These are phyloP conservation scores for Sclerotinia borealis DNA, from an alignment of 2,329 filamentous ascomycete species.

Conservation along the genomic window DNA sequence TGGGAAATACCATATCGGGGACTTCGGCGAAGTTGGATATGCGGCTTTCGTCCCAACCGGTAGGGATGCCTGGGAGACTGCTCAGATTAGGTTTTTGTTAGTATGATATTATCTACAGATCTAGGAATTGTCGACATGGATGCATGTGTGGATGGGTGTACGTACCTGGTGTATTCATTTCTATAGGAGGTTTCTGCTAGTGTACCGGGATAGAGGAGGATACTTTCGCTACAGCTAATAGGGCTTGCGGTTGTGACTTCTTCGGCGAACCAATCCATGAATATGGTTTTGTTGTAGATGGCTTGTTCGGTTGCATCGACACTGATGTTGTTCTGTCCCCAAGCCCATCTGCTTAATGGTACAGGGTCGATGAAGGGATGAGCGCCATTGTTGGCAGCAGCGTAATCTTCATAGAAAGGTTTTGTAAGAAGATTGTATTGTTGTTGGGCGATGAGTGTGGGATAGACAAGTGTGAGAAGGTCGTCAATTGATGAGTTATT, in stretches of 20 bases:
- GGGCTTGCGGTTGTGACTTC: conserved; percentile 38
- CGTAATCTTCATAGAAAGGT: conserved; percentile 46
- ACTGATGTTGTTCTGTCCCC: conserved; percentile 37
- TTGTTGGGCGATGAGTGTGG: conserved; percentile 41
- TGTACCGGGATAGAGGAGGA: conserved; percentile 44
- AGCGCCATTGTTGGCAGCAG: conserved; percentile 39
- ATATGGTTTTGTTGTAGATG: conserved; percentile 44
- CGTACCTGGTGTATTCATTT: conserved; percentile 36
- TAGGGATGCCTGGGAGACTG: conserved; percentile 38
- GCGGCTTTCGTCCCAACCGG: conserved; percentile 39
- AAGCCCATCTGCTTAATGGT: conserved; percentile 43
- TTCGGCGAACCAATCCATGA: conserved; percentile 41
- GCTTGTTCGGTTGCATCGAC: conserved; percentile 37
- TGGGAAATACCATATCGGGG: conserved; percentile 42
- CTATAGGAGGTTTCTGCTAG: conserved; percentile 38
- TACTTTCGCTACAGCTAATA: conserved; percentile 42
- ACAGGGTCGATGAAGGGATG: conserved; percentile 44
- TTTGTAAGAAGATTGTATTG: conserved; percentile 41
- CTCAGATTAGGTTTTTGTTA: background rate
- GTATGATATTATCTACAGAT: background rate
- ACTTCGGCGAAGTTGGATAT: conserved; percentile 43
- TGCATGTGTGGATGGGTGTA: background rate
- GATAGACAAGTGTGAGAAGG: conserved; percentile 41
- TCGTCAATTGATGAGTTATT: conserved; percentile 30
- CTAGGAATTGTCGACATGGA: background rate